phyloP scores from a whole-genome alignment of 305 asterid genomes.

The Fraxinus sp. region DNA sequence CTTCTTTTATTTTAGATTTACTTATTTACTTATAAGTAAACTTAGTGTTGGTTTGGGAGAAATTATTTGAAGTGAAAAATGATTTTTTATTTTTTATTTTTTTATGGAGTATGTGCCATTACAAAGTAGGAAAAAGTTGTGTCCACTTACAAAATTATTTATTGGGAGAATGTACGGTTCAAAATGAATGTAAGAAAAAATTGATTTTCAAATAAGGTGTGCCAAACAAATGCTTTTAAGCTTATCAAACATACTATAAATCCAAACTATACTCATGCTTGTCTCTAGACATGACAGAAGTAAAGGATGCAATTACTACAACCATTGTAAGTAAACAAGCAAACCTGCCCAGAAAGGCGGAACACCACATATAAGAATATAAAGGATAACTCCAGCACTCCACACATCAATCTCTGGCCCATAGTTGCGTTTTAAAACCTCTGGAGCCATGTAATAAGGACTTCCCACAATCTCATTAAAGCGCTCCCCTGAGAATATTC shows the following conservation, averaged over 20 bases:
- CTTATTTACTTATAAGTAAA: background rate
- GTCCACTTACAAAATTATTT: background rate
- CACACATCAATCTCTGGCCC: slow-evolving; percentile 61
- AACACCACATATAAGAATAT: slow-evolving; percentile 66
- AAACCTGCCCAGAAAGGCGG: slow-evolving; percentile 81
- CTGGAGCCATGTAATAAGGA: slow-evolving; percentile 77
- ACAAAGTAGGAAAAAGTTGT: too few relatives aligned
- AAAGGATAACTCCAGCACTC: slow-evolving; percentile 66
- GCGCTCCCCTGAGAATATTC: slow-evolving; percentile 40
- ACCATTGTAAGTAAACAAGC: slow-evolving; percentile 11
- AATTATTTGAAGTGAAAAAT: background rate
- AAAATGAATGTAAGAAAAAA: too few relatives aligned
- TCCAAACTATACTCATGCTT: background rate
- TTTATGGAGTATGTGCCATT: background rate
- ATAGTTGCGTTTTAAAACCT: slow-evolving; percentile 61
- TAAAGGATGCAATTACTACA: background rate
- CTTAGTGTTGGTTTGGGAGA: background rate
- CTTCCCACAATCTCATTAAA: slow-evolving; percentile 69
- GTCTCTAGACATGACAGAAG: background rate
- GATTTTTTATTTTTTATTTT: too few relatives aligned
- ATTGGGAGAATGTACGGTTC: background rate
- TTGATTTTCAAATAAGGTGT: too few relatives aligned
- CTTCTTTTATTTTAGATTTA: background rate
- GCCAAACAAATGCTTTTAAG: background rate
- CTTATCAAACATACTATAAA: background rate